Base-by-base conservation (phyloP, 768 basidiomycete species). In the Hygrophorus pudorinus region DNA sequence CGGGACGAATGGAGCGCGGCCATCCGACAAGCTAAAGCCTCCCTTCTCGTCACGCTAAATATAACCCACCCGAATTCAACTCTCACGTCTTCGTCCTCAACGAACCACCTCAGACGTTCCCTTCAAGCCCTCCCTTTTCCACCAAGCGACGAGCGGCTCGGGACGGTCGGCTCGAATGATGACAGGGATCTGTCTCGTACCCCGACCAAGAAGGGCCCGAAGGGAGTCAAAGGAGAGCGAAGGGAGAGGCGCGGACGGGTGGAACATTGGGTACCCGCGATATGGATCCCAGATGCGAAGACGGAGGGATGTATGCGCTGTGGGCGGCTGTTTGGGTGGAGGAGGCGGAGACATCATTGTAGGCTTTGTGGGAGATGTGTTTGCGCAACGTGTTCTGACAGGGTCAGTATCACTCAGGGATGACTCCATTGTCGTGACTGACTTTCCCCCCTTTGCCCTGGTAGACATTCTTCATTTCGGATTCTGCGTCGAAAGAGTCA, bases 241-340 rank as follows among this genome's bases (percentile, higher is more conserved):
- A 58, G 53, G 32, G 60, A 71, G 51, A 64, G 68, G 52, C 58
- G 77, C 33, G 67, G 70, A 8, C 73, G 65, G 55, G 81, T 85
- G 43, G 85, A 85, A 36, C 78, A 85, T 59, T 94, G 90, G 67
- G 78, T 90, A 1, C 91, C 92, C 4, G 85, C 92, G 0, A 76
- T 94, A 18, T 96, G 92, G 92, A 81, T 93, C 24, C 89, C 92
- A 0, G 89, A 96, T 56, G 75, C 78, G 47, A 85, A 75, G 59
- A 81, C 86, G n/a, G 74, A 76, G 43, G 68, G 72, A 16, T 96
- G 92, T 57, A 91, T 90, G 89, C 70, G 85, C 8, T 96, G 92
- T 55, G 78, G 78, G 4, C 65, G 74, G 33, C 57, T 72, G 36
- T 93, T 92, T 60, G 81, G 84, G 5, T 85, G 85, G 78, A 62